Evolutionary conservation across 2,329 filamentous ascomycete genomes (phyloP).

Genomic region (Apiospora rasikravindrae): DNA sequence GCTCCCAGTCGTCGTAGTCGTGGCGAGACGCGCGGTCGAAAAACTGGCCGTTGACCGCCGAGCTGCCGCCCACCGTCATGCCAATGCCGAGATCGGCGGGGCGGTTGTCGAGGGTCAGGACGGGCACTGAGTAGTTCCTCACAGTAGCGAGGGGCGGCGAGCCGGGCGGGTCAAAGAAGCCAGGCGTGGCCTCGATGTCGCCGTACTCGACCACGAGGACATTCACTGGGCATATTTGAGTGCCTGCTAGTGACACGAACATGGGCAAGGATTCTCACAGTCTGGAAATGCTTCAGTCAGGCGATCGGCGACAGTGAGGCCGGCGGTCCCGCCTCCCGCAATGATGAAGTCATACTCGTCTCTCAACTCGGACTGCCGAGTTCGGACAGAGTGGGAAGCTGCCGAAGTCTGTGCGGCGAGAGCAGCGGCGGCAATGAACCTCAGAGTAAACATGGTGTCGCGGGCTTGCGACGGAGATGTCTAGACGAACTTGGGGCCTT

Average conservation of each 20-base stretch:
- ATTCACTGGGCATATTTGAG: constrained; percentile 22
- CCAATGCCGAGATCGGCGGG: constrained; percentile 37
- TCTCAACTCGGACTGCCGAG: constrained; percentile 34
- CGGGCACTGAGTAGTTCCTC: background rate
- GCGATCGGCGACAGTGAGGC: constrained; percentile 42
- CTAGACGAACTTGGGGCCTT: too few species aligned
- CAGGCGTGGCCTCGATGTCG: constrained; percentile 15
- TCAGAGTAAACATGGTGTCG: too few species aligned
- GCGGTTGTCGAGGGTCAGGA: constrained; percentile 32
- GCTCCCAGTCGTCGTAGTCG: constrained; percentile 44
- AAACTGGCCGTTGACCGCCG: constrained; percentile 45
- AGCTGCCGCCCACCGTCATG: constrained; percentile 43
- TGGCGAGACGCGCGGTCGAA: constrained; percentile 42
- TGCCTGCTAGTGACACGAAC: background rate
- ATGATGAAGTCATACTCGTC: constrained; percentile 38
- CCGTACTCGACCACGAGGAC: constrained; percentile 28
- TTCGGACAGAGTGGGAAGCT: constrained; percentile 18
- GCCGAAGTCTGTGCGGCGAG: background rate
- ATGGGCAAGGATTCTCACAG: constrained; percentile 24
- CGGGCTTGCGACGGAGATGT: too few species aligned
- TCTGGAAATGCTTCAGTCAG: constrained; percentile 37
- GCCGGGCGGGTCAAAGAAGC: constrained; percentile 20
- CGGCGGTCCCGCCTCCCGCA: constrained; percentile 40
- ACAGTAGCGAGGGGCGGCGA: background rate
- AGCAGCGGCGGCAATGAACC: too few species aligned